Base-by-base conservation (phyloP, 805 yeast species). In the Isabelozyma gotoi region DNA sequence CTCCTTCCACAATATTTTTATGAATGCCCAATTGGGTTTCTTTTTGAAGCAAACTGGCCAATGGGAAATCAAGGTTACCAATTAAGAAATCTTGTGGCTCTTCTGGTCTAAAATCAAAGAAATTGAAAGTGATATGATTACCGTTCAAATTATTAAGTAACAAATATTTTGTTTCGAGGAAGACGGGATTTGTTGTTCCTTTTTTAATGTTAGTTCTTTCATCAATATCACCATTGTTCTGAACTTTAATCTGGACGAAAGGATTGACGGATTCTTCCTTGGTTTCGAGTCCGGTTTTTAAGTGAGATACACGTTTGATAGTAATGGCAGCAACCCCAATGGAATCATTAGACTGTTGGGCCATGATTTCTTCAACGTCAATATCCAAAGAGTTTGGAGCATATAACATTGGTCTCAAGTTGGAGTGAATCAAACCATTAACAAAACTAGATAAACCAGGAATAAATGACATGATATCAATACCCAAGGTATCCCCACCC, bases 401-500 rank as follows among this genome's bases (percentile, higher is more conserved):
- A 59, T 86, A 86, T 46, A 87, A 63, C 82, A 85, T 80, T 35
- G 92, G 94, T 35, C 86, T 82, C 55, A 82, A 80, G 51, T 69
- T 84, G 39, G 86, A 67, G 62, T 87, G 85, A 57, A 87, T 80
- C 60, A 84, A 73, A 17, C 77, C 73, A 49, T 83, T 85, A 42
- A 87, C 90, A 56, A 86, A 82, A 2, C 81, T 71, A 18, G 88
- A 76, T 57, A 87, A 77, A 48, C 94, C 94, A 3, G 96, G 96
- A 50, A 87, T 76, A 53, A 86, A 74, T 2, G 91, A 82, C 95
- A 87, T 87, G 52, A 87, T 78, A 67, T 87, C 96, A 36, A 87
- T 58, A 48, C 96, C 96, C 47, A 87, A 75, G n/a, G 91, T 83
- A 60, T 87, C 92, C 67, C 95, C 94, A 61, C 94, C 94, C 41